phyloP scores from a whole-genome alignment of 495 filamentous ascomycete species.

The Penicillium manginii region DNA sequence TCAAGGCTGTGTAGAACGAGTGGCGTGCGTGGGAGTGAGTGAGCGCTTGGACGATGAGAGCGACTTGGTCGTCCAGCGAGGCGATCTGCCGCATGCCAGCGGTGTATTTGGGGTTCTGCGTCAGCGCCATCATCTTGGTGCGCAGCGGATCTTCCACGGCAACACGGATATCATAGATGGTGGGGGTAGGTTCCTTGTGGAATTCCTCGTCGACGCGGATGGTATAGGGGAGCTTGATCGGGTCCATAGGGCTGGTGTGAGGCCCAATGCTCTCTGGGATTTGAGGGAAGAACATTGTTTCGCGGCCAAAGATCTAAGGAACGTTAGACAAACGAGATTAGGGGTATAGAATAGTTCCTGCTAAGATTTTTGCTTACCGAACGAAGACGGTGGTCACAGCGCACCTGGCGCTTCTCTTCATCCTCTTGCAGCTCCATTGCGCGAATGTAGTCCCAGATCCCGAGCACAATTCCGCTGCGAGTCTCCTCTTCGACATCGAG shows the following conservation, averaged over 20 bases:
- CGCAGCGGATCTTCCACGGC: slow-evolving; percentile 82
- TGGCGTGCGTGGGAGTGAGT: slow-evolving; percentile 81
- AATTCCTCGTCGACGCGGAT: slow-evolving; percentile 91
- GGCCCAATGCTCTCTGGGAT: slow-evolving; percentile 73
- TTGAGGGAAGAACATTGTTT: slow-evolving; percentile 85
- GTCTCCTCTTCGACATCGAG: slow-evolving; percentile 88
- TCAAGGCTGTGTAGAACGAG: slow-evolving; percentile 75
- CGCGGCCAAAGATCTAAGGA: slow-evolving; percentile 72
- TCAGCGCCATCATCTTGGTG: slow-evolving; percentile 65
- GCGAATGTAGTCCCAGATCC: slow-evolving; percentile 93
- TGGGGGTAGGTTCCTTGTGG: slow-evolving; percentile 64
- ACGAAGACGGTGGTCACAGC: slow-evolving; percentile 81
- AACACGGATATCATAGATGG: slow-evolving; percentile 87
- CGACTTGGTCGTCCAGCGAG: slow-evolving; percentile 79
- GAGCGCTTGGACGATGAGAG: slow-evolving; percentile 76
- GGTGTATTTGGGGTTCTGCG: slow-evolving; percentile 51
- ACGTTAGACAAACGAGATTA: neutral
- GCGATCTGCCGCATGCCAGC: slow-evolving; percentile 71
- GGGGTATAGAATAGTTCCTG: neutral
- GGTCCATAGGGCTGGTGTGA: slow-evolving; percentile 79
- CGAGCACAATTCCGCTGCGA: slow-evolving; percentile 81
- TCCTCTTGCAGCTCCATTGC: slow-evolving; percentile 86
- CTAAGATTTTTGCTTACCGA: slow-evolving; percentile 58
- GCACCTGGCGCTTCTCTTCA: slow-evolving; percentile 87
- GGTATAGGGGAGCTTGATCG: slow-evolving; percentile 85